Evolutionary conservation across 345 rosid genomes (phyloP).

Genomic region (Ceriops tagal): DNA sequence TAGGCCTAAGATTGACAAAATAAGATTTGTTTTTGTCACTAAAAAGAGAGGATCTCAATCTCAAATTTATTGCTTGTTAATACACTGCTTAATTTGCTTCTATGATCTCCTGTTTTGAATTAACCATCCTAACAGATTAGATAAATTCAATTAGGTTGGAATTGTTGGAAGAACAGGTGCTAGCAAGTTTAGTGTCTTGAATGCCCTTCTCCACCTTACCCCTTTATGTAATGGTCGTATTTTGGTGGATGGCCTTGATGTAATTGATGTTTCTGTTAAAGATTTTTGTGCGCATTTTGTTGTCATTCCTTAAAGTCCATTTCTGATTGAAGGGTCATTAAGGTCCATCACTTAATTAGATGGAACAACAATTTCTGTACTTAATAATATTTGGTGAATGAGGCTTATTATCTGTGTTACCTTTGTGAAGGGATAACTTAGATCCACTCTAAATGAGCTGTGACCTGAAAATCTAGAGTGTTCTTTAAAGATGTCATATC

Average conservation of each 20-base stretch:
- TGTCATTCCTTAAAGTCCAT: constrained; percentile 90
- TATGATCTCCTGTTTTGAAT: constrained; percentile 1
- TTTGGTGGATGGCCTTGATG: constrained; percentile 66
- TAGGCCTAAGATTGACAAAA: neutral
- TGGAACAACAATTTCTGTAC: neutral
- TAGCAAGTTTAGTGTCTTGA: constrained; percentile 84
- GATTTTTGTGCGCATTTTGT: constrained; percentile 70
- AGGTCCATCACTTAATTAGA: constrained; percentile 34
- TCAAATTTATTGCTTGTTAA: neutral
- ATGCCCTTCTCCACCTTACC: constrained; percentile 76
- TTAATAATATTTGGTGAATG: neutral
- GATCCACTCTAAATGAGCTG: constrained; percentile 57
- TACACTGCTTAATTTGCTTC: constrained; percentile 4
- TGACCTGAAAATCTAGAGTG: constrained; percentile 65
- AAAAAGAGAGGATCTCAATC: neutral
- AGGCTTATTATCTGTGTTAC: neutral
- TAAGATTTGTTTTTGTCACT: neutral
- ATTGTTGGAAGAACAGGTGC: constrained; percentile 94
- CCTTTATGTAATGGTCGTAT: constrained; percentile 59
- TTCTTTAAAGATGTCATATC: constrained; percentile 70
- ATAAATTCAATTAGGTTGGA: constrained; percentile 55
- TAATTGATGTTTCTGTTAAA: constrained; percentile 58
- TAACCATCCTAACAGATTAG: neutral
- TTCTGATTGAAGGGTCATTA: constrained; percentile 77
- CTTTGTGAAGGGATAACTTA: constrained; percentile 57